A percentile compares a stretch with the other conserved stretches of the same genome.
Conservation (phyloP, 306 rosid genomes). For the Quercus mongolica region DNA sequence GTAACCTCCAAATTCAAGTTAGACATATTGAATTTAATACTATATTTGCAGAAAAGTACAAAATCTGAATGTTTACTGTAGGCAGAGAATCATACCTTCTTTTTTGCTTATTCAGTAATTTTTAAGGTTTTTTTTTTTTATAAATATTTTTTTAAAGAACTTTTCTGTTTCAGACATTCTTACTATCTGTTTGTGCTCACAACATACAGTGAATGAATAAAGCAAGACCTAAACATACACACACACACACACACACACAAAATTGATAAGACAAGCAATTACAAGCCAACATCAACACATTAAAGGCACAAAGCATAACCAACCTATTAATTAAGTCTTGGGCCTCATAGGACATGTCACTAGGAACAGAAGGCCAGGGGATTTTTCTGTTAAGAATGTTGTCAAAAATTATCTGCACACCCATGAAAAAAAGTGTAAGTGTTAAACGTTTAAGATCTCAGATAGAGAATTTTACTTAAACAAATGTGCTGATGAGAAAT, state of each 20-base stretch:
- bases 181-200: neutral
- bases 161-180: neutral
- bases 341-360: constrained; percentile 3
- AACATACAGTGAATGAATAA: neutral
- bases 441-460: neutral
- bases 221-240: neutral
- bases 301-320: neutral
- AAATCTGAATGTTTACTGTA: neutral
- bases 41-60: neutral
- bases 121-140: neutral
- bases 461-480: neutral
- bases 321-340: constrained; percentile 9
- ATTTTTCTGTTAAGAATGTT: constrained; percentile 6
- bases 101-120: neutral
- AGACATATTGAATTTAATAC: neutral
- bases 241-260: neutral
- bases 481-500: neutral
- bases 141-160: neutral
- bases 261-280: neutral
- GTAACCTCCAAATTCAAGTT: neutral
- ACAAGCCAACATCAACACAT: neutral
- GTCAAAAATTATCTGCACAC: constrained; percentile 3
- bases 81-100: neutral
- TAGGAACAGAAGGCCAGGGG: constrained; percentile 1
- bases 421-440: neutral